Conservation (phyloP, 2,329 filamentous ascomycete genomes). For the Mollisia scopiformis region DNA sequence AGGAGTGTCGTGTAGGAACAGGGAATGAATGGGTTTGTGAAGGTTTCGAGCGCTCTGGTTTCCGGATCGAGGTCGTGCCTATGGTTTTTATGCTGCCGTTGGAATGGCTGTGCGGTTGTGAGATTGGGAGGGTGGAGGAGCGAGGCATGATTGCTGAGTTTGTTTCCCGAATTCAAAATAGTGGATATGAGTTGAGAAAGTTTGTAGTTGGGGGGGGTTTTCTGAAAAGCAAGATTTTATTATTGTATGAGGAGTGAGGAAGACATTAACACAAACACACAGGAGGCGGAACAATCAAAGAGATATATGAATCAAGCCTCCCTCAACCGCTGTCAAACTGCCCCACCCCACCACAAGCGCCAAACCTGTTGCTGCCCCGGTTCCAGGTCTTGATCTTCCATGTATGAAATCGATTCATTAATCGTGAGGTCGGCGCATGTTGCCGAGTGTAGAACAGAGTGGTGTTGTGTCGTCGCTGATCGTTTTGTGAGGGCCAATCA, state of each 20-base stretch:
- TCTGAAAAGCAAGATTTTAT: neutral
- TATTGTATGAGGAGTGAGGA: neutral
- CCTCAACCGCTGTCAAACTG: neutral
- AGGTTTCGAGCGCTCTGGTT: neutral
- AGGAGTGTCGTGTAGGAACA: neutral
- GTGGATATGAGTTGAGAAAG: neutral
- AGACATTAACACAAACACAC: neutral
- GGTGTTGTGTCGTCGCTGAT: slow-evolving; percentile 2
- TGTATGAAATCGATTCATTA: neutral
- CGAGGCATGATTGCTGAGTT: slow-evolving; percentile 17
- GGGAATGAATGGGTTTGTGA: slow-evolving; percentile 6
- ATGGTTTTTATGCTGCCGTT: slow-evolving; percentile 15
- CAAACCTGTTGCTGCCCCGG: neutral
- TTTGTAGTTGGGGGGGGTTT: neutral
- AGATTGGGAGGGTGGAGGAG: slow-evolving; percentile 21
- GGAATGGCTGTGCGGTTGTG: slow-evolving; percentile 9
- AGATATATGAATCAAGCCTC: neutral
- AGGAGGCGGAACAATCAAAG: neutral
- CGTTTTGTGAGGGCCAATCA: neutral
- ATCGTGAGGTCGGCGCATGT: neutral
- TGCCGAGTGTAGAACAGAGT: neutral
- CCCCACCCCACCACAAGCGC: neutral
- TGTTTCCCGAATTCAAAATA: neutral
- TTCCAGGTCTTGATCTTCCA: neutral
- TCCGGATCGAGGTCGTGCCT: slow-evolving; percentile 1